Conservation (phyloP, 768 basidiomycete species). For the Leccinum imitatum region DNA sequence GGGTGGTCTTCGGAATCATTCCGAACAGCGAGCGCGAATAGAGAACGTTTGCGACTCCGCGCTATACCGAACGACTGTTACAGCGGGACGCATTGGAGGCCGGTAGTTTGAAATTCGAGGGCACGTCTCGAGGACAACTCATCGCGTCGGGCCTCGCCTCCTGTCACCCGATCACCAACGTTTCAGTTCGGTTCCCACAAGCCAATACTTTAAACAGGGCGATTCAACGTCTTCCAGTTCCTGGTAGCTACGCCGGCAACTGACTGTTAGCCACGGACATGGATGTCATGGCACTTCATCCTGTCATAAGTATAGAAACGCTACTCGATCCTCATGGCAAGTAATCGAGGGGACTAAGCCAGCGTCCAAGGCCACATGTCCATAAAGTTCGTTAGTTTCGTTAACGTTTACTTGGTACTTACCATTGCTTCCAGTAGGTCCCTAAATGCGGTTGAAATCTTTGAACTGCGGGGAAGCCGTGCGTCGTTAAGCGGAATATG, state of each 20-base stretch:
- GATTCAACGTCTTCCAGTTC: background rate
- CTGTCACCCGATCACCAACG: background rate
- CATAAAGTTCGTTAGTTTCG: background rate
- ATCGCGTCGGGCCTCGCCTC: background rate
- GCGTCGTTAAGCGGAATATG: background rate
- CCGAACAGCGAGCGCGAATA: background rate
- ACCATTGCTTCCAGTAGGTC: background rate
- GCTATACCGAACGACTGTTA: background rate
- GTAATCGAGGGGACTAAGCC: background rate
- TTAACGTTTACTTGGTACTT: background rate
- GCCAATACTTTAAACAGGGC: background rate
- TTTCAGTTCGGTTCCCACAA: background rate
- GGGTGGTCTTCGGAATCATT: background rate
- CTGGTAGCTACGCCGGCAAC: background rate
- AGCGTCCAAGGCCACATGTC: background rate
- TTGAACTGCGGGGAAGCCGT: background rate
- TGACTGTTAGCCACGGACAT: background rate
- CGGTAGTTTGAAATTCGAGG: background rate
- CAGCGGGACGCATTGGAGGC: background rate
- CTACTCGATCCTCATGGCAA: background rate
- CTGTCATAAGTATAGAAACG: background rate
- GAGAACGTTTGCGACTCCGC: background rate
- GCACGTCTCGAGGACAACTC: background rate
- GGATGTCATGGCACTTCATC: background rate
- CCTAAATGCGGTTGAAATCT: background rate